Base-by-base conservation (phyloP, 2,329 filamentous ascomycete species). In the Pleomassaria siparia region DNA sequence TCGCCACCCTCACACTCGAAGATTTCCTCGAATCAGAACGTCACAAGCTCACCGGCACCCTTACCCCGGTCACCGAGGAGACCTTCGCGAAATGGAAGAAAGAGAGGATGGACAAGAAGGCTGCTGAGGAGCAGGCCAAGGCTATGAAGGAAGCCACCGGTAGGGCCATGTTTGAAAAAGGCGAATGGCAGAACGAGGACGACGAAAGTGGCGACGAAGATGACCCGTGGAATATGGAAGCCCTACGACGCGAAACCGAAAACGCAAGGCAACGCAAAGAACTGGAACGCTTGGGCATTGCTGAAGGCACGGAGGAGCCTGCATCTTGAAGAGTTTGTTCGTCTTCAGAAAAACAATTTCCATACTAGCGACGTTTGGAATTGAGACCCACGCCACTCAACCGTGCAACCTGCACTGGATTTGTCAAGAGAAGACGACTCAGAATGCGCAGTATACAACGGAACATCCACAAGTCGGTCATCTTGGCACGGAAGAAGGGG, bases 81-180 rank as follows among this genome's bases (percentile, higher is more conserved):
- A 81, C 84, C 1, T 99, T 99, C 67, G 90, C 90, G 53, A 94
- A 94, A 67, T 99, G 94, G 94, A 99, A 99, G 81, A 86, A 91
- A 75, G 88, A 95, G 44, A 87, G 94, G 36, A 69, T 97, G 59
- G 85, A 91, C 73, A 99, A 99, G 85, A 97, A 96, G 80, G 87
- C 86, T 13, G 94, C 94, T 18, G 94, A 99, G 64, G 88, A 94
- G 58, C 86, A 96, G 74, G 90, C 91, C 40, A 85, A 87, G 67
- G 85, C 87, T 74, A 89, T 91, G 66, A 97, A 95, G 80, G 94
- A 99, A 62, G 92, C 91, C 18, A 99, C 94, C 16, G 94, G 94
- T 64, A 85, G 91, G 75, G 89, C 91, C 7, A 80, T 99, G 74
- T 99, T 99, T 71, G 94, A 99, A 75, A 94, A 91, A 72, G 94